A percentile compares a stretch with the other conserved stretches of the same genome.
These are phyloP conservation scores for Aspergillus aculeatinus DNA, from an alignment of 2,329 filamentous ascomycete species.

Conservation along the genomic window DNA sequence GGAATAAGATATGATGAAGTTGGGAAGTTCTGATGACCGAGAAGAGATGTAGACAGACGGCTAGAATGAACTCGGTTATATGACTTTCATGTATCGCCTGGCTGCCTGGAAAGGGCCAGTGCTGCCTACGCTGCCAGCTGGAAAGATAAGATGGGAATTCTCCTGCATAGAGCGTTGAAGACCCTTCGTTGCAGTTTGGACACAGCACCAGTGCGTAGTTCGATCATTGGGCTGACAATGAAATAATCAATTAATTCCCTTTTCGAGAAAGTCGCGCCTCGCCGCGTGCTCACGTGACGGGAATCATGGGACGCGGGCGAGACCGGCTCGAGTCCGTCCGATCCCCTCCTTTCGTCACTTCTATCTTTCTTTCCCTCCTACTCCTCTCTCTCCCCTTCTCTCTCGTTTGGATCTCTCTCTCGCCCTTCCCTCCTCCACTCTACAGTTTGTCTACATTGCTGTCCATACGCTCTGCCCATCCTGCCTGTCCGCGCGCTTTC, in stretches of 20 bases:
- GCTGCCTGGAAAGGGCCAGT: not conserved
- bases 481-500: constrained; percentile 7
- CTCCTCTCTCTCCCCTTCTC: constrained; percentile 1
- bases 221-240: too few species aligned
- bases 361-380: not conserved
- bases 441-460: not conserved
- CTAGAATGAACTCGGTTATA: not conserved
- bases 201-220: too few species aligned
- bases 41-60: not conserved
- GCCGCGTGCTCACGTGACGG: constrained; percentile 27
- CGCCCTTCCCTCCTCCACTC: not conserved
- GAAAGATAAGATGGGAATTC: too few species aligned
- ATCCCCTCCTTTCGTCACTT: constrained; percentile 9
- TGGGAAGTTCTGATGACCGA: not conserved
- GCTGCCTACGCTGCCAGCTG: not conserved
- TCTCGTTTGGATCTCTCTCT: constrained; percentile 9
- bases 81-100: not conserved
- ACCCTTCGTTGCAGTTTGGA: too few species aligned
- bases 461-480: not conserved
- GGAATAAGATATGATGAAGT: not conserved
- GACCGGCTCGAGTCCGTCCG: constrained; percentile 5
- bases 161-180: too few species aligned
- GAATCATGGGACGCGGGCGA: constrained; percentile 9
- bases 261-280: constrained; percentile 5
- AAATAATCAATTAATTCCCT: not conserved